Conservation (phyloP, 2,329 filamentous ascomycete genomes). For the Teratosphaeria pseudoeucalypti region DNA sequence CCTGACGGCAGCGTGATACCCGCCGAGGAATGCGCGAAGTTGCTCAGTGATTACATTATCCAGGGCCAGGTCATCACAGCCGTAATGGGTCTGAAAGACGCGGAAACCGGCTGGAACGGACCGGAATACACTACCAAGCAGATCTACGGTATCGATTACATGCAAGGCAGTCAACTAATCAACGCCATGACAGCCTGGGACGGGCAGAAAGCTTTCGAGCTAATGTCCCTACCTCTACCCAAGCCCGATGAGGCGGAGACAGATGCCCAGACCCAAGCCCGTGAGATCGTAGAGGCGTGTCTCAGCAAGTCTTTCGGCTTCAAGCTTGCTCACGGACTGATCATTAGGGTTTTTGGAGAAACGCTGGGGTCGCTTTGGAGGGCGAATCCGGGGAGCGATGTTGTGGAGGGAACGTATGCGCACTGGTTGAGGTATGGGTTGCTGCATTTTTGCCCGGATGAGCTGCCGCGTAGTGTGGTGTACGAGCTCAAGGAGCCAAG, state of each 20-base stretch:
- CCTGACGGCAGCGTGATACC: slow-evolving; percentile 21
- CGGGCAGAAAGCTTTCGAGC: slow-evolving; percentile 38
- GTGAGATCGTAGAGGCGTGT: slow-evolving; percentile 42
- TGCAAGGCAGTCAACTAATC: slow-evolving; percentile 43
- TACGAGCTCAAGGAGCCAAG: slow-evolving; percentile 29
- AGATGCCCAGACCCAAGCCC: slow-evolving; percentile 38
- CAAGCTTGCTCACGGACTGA: slow-evolving; percentile 47
- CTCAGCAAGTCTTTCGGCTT: slow-evolving; percentile 43
- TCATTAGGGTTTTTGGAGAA: slow-evolving; percentile 38
- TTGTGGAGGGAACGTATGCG: slow-evolving; percentile 43
- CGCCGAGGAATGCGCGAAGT: slow-evolving; percentile 27
- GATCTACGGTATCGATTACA: slow-evolving; percentile 42
- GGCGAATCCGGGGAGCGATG: slow-evolving; percentile 39
- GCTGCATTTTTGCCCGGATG: slow-evolving; percentile 37
- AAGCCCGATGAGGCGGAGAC: slow-evolving; percentile 31
- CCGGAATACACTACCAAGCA: slow-evolving; percentile 41
- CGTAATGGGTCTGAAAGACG: slow-evolving; percentile 44
- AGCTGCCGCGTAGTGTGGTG: slow-evolving; percentile 27
- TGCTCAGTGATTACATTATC: slow-evolving; percentile 48
- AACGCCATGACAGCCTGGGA: slow-evolving; percentile 45
- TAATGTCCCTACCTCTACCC: slow-evolving; percentile 38
- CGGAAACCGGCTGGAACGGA: slow-evolving; percentile 44
- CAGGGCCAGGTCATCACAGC: slow-evolving; percentile 45
- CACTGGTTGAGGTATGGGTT: slow-evolving; percentile 45
- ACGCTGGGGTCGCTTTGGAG: slow-evolving; percentile 47